Conservation (phyloP, 805 yeast genomes). For the Teunomyces atbi region DNA sequence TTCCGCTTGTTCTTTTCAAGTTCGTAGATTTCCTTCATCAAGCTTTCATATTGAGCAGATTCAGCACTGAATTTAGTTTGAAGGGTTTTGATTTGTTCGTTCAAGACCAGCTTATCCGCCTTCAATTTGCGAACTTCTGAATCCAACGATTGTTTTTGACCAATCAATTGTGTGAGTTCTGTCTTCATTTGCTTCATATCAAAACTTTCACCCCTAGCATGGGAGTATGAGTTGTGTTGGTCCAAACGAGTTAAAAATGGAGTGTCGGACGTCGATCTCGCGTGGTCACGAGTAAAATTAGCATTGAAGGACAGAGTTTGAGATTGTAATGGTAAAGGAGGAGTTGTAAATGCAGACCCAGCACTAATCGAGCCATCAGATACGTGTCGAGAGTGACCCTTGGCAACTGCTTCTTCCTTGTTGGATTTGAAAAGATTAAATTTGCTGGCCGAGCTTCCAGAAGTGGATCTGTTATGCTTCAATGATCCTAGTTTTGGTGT, state of each 20-base stretch:
- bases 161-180: constrained; percentile 40
- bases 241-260: constrained; percentile 22
- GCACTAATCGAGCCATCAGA: constrained; percentile 37
- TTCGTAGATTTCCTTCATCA: constrained; percentile 51
- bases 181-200: constrained; percentile 35
- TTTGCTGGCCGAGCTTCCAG: constrained; percentile 31
- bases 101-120: constrained; percentile 28
- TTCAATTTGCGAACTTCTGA: constrained; percentile 25
- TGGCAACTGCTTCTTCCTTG: constrained; percentile 15
- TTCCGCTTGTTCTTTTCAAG: constrained; percentile 47
- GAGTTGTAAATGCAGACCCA: constrained; percentile 40
- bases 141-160: constrained; percentile 20
- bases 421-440: constrained; percentile 33
- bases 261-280: constrained; percentile 46
- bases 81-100: constrained; percentile 37
- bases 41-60: constrained; percentile 40
- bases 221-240: constrained; percentile 4
- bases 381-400: constrained; percentile 37
- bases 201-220: constrained; percentile 26
- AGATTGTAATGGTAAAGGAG: constrained; percentile 42
- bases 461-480: constrained; percentile 40
- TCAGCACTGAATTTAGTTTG: constrained; percentile 41
- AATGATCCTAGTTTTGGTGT: constrained; percentile 32
- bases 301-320: constrained; percentile 2
- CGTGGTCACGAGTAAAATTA: constrained; percentile 25